Evolutionary conservation across 1,284 basidiomycete genomes (phyloP), one percentile per base, ranked within the genome.

Genomic region (Pyrrhoderma lamaoense): DNA sequence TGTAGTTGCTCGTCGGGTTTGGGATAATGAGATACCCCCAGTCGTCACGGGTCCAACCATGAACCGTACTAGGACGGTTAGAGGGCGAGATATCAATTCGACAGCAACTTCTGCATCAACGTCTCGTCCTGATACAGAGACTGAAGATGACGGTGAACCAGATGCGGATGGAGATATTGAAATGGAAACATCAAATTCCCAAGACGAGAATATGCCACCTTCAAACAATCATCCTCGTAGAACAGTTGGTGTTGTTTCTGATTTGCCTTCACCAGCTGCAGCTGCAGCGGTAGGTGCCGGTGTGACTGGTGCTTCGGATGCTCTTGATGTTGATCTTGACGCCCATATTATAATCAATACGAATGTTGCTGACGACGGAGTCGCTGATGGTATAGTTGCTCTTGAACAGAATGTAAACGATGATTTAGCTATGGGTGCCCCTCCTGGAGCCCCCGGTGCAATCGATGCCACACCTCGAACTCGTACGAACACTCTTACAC

Each of bases 391-490:
- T 0, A 80, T 89, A 42, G 84, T 84, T 8, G 78, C 75, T 7
- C 66, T 86, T 35, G 83, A 83, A 47, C 74, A 75, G 40, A 79
- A 56, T 16, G 54, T 56, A 3, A 65, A 89, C 59, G 86, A 89
- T 55, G 87, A 89, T 63, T 82, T 89, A 57, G 86, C 86, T 8
- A 89, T 89, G 85, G 87, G 87, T 49, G 87, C 87, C 0, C 87
- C 87, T 8, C 87, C 87, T 8, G 86, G 86, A 35, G 86, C 87
- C 1, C 87, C 86, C 2, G 87, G 87, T 45, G 86, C 86, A 0
- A 72, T 85, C 44, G 70, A 73, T 50, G 66, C 64, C 21, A 73
- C 71, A 2, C 73, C 72, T 4, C 65, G 74, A 14, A 68, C 73
- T 5, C 62, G 59, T 2, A 62, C 67, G n/a, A 60, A 67, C 2